These are phyloP conservation scores for Aspergillus sp. DNA, from an alignment of 2,329 filamentous ascomycete species.

Conservation along the genomic window DNA sequence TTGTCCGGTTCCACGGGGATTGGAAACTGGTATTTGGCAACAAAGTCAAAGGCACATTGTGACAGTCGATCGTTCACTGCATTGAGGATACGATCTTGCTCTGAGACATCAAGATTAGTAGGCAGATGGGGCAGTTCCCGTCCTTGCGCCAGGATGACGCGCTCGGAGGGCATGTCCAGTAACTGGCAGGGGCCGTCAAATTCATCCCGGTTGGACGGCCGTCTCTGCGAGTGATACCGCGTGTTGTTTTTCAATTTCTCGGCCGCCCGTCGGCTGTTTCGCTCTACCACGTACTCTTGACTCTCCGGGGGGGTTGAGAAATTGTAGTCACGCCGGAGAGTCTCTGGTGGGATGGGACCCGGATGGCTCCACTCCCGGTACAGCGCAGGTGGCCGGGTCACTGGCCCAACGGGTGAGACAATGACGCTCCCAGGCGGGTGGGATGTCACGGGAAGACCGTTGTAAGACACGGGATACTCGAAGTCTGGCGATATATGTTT, in stretches of 20 bases:
- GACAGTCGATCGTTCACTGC: conserved; percentile 82
- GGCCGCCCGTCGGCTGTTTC: conserved; percentile 29
- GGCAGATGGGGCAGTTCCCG: conserved; percentile 77
- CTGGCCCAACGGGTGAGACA: conserved; percentile 30
- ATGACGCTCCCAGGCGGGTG: conserved; percentile 26
- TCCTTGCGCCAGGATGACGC: conserved; percentile 72
- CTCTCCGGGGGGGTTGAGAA: conserved; percentile 30
- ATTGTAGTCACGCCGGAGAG: conserved; percentile 31
- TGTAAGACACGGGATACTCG: conserved; percentile 30
- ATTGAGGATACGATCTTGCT: conserved; percentile 77
- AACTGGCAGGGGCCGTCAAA: conserved; percentile 87
- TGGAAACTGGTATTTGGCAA: conserved; percentile 87
- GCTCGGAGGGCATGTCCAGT: conserved; percentile 67
- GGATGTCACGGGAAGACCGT: conserved; percentile 25
- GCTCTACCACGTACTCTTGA: conserved; percentile 36
- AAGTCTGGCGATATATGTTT: conserved; percentile 27
- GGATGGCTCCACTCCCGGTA: conserved; percentile 36
- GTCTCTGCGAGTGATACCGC: conserved; percentile 54
- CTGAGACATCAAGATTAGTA: conserved; percentile 76
- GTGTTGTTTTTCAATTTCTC: conserved; percentile 30
- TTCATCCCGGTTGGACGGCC: conserved; percentile 79
- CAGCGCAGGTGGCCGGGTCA: conserved; percentile 26
- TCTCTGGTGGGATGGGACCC: conserved; percentile 28
- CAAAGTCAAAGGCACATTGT: conserved; percentile 84
- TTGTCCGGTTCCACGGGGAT: conserved; percentile 81